Evolutionary conservation across 805 yeast genomes (phyloP), one percentile per base, ranked within the genome.

Genomic region (Isabelozyma gotoi): DNA sequence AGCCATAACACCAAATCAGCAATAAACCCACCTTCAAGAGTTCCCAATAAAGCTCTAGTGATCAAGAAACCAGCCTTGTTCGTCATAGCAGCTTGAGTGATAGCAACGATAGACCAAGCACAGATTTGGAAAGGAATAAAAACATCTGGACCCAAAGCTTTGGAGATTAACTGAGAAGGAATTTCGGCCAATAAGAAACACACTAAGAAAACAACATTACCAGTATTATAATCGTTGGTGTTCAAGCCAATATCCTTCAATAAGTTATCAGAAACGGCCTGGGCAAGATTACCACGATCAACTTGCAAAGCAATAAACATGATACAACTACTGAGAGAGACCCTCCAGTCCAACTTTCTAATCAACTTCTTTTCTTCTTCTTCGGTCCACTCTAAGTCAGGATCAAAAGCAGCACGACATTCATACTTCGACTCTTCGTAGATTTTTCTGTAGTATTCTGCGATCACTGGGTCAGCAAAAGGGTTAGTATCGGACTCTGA

Each of bases 231-330:
- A 33, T 40, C 50, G 38, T 29, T 36, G 3, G 39, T 42, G 7
- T n/a, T 19, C 15, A 45, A 33, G 11, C 34, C 15, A 36, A 47
- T 32, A 33, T 45, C 48, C 21, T 44, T 48, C 10, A 34, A 41
- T 27, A 49, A 20, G 5, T 49, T 49, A 14, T 40, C 49, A 19
- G 45, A 43, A 21, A 40, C 45, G 16, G 51, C 51, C 24, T 49
- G 47, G 7, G 49, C 49, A 16, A 49, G 45, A 41, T 47, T 49
- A 3, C 47, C 47, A 16, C 51, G 19, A 40, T 49, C 53, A 33
- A 49, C 59, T 54, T 82, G 81, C 43, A 82, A 67, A 7, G 80
- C 80, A 34, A 77, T 62, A 55, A 82, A 82, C 38, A 40, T 24
- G 33, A 33, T 34, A 29, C 36, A 40, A 18, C 34, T 35, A 10